Base-by-base conservation (phyloP, 208 protist species). In the Trypanosoma lewisi region DNA sequence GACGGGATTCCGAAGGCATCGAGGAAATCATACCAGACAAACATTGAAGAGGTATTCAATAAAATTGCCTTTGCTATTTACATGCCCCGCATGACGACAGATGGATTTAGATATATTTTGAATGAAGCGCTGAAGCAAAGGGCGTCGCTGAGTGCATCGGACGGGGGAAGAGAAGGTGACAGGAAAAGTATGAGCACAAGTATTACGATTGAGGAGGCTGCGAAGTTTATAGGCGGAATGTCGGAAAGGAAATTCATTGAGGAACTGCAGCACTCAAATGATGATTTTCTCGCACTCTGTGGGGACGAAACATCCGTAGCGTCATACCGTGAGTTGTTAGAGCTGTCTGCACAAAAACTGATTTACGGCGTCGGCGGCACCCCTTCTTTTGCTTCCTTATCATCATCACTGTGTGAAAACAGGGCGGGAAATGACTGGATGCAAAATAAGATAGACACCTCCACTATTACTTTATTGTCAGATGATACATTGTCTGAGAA, bases 41-140 rank as follows among this genome's bases (percentile, higher is more conserved):
- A 12, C 0, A 4, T 72, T 16, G 30, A 59, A 4, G 21, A 54
- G 2, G 16, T 55, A 9, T 67, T 63, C 61, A 56, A 17, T 21
- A 73, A 63, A 30, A 17, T 73, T 4, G 67, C 67, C 0, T 73
- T 67, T 50, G 36, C 27, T 7, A 51, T 73, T 23, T 73, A 73
- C 36, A 48, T 44, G 16, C 49, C 59, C 33, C 67, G 67, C 21
- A 49, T 58, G 39, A 41, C 7, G 19, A 45, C 44, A 3, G 2
- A 0, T n/a, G 50, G 41, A 12, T 17, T 33, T 34, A 9, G 31
- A n/a, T 63, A 63, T 16, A 1, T 42, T 17, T 1, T 67, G 28
- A 30, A 6, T 39, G 59, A 67, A 19, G 0, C 67, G n/a, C 41
- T 73, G 16, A 27, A 44, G 5, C 57, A 65, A 12, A 2, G 58